Evolutionary conservation across 805 yeast genomes (phyloP), one percentile per base, ranked within the genome.

Genomic region (Komagataella populi): DNA sequence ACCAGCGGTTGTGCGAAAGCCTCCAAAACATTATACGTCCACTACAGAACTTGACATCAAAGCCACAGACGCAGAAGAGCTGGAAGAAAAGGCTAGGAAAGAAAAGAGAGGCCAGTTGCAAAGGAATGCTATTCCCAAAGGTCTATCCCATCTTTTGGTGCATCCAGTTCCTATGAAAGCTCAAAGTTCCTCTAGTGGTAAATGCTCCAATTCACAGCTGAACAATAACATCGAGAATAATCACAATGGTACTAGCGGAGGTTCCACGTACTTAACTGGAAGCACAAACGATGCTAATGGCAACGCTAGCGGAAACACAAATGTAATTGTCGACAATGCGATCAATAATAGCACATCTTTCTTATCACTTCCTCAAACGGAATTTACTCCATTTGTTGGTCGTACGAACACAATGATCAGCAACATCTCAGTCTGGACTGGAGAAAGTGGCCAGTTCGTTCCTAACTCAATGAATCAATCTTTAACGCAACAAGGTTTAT

Each of bases 371-470:
- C 36, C 20, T 10, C 53, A 48, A 17, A 22, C 23, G 16, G 50
- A 48, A 18, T 23, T 48, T n/a, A 36, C 50, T 12, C 50, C 50
- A 6, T 66, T 68, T 55, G 68, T 63, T 30, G 76, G 74, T 12
- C 71, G 81, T 23, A 75, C 83, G 1, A 78, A 77, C 45, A 73
- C 73, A 36, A 79, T 79, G 84, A 79, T 79, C 57, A 77, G 70
- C 58, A 77, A 78, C 56, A 79, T 79, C 44, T 76, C 81, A 0
- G 74, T 73, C 1, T 79, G 84, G 84, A 78, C 83, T 0, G 77
- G 74, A 17, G 73, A 70, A 53, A 63, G 69, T 39, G 74, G 73
- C 43, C 73, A 68, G 52, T 70, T 67, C 53, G 62, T 67, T 18
- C 70, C 68, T 12, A 68, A 65, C 51, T 63, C 44, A 6, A 46